Evolutionary conservation across 192 early-diverging fungal genomes (phyloP).

Genomic region (Coemansia furcata): DNA sequence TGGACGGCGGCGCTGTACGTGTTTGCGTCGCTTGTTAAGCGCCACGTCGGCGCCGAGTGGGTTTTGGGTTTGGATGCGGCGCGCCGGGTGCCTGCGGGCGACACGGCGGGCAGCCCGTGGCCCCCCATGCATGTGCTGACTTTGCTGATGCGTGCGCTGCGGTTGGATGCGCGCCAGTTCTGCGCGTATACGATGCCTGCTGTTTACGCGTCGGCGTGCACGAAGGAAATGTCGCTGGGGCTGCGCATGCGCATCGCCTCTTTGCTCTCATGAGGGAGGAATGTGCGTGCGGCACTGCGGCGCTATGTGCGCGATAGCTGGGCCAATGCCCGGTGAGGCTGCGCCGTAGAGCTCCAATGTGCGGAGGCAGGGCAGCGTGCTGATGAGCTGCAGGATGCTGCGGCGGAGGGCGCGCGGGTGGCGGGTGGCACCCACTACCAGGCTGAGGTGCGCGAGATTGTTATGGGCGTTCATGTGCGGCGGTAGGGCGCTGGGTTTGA

Average conservation of each 20-base stretch:
- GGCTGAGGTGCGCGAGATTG: conserved; percentile 19
- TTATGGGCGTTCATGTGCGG: too few species aligned
- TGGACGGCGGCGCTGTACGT: conserved; percentile 43
- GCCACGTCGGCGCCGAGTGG: conserved; percentile 12
- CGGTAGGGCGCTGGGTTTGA: conserved; percentile 16
- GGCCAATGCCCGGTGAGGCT: conserved; percentile 10
- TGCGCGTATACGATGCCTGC: conserved; percentile 39
- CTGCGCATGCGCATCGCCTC: conserved; percentile 43
- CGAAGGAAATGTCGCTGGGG: conserved; percentile 11
- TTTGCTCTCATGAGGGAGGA: conserved; percentile 7
- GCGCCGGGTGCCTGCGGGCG: not conserved
- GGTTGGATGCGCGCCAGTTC: conserved; percentile 28
- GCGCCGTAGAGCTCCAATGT: conserved; percentile 31
- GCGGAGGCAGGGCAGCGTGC: conserved; percentile 11
- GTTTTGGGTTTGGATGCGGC: not conserved
- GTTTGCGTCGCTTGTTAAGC: conserved; percentile 35
- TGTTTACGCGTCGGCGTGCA: conserved; percentile 27
- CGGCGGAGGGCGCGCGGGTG: conserved; percentile 23
- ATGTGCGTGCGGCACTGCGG: not conserved
- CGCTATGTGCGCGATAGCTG: not conserved
- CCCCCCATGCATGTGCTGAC: conserved; percentile 28
- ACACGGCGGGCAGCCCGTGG: conserved; percentile 17
- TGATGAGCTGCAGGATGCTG: conserved; percentile 16
- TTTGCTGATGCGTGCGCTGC: conserved; percentile 35
- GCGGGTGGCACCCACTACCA: conserved; percentile 7